A percentile compares a stretch with the other conserved stretches of the same genome.
Evolutionary conservation across 2,329 filamentous ascomycete species (phyloP).

Genomic region (Fonsecaea pugnacius): DNA sequence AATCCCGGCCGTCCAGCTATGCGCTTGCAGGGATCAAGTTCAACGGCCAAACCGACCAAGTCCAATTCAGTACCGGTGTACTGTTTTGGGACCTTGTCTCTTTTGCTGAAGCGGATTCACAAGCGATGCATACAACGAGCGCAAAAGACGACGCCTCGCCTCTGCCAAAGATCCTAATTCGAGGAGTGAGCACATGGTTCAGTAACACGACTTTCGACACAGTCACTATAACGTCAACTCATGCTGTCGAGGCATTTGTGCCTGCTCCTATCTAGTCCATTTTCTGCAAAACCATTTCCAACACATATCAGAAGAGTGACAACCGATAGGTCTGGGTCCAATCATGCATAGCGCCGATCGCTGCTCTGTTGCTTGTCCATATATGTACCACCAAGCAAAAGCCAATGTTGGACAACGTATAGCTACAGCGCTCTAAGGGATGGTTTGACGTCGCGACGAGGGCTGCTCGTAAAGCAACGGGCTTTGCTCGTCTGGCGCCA

Average conservation of each 20-base stretch:
- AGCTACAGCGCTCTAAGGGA: not conserved
- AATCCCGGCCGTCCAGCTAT: not conserved
- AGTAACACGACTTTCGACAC: not conserved
- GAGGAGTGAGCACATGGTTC: not conserved
- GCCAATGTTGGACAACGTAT: not conserved
- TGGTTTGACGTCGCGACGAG: not conserved
- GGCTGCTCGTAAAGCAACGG: slow-evolving; percentile 17
- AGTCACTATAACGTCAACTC: not conserved
- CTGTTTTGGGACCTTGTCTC: not conserved
- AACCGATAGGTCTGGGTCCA: not conserved
- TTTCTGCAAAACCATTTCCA: not conserved
- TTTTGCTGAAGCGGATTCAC: not conserved
- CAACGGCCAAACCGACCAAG: not conserved
- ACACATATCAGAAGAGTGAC: not conserved
- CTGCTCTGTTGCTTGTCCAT: not conserved
- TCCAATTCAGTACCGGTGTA: not conserved
- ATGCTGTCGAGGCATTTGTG: not conserved
- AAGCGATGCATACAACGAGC: not conserved
- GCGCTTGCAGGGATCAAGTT: not conserved
- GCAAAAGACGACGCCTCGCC: not conserved
- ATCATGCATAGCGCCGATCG: not conserved
- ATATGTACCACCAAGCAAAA: not conserved
- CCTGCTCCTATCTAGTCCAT: not conserved
- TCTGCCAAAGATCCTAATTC: not conserved
- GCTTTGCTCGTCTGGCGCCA: slow-evolving; percentile 22